A percentile compares a stretch with the other conserved stretches of the same genome.
Conservation (phyloP, 2,329 filamentous ascomycete genomes). For the Dothistroma septosporum region DNA sequence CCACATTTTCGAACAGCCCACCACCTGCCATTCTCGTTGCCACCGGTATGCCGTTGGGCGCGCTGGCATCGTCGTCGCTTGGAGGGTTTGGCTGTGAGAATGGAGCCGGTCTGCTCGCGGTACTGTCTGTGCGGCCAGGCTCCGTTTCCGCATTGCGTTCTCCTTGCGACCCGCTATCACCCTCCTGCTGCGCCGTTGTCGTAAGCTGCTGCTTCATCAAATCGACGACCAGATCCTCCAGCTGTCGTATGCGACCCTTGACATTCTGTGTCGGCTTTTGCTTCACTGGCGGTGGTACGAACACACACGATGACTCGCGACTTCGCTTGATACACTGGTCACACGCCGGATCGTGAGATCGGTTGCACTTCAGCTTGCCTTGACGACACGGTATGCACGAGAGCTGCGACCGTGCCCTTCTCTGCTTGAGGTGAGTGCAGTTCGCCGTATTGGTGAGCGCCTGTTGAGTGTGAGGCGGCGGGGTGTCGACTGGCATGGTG, state of each 20-base stretch:
- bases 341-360: constrained; percentile 33
- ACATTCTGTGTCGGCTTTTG: constrained; percentile 34
- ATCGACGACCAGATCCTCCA: constrained; percentile 35
- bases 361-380: constrained; percentile 38
- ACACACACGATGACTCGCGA: constrained; percentile 31
- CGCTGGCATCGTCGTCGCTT: constrained; percentile 25
- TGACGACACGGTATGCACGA: constrained; percentile 36
- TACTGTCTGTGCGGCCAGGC: neutral
- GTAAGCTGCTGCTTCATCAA: constrained; percentile 34
- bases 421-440: constrained; percentile 31
- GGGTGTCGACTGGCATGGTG: neutral
- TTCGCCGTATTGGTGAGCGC: constrained; percentile 16
- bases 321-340: constrained; percentile 38
- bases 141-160: neutral
- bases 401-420: constrained; percentile 36
- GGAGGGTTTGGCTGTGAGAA: constrained; percentile 30
- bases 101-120: constrained; percentile 1
- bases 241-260: constrained; percentile 34
- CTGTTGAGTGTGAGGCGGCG: constrained; percentile 8
- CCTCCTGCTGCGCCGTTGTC: neutral
- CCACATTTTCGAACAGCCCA: constrained; percentile 39
- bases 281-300: constrained; percentile 32
- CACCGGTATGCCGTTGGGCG: constrained; percentile 6
- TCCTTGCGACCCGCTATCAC: constrained; percentile 1
- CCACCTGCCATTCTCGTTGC: constrained; percentile 2